Percentiles rank a stretch among this genome's conserved stretches.
These are phyloP conservation scores for Flaveria sonorensis DNA, from an alignment of 129 eudicot genomes.

Conservation along the genomic window DNA sequence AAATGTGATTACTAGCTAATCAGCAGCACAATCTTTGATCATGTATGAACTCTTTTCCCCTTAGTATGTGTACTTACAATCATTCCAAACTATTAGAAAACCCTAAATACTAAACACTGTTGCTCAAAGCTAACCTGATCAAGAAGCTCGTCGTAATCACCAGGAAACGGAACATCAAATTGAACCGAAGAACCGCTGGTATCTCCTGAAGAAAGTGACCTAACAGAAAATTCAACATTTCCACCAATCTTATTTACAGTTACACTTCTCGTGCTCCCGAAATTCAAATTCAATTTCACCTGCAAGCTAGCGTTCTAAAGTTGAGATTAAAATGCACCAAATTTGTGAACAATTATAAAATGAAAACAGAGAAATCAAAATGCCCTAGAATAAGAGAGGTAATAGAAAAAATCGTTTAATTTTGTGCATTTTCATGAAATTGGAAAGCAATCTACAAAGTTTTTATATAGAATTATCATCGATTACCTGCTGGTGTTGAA, in stretches of 20 bases:
- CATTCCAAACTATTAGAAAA: not conserved
- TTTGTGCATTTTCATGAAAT: not conserved
- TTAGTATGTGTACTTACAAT: too few relatives aligned
- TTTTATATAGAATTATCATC: too few relatives aligned
- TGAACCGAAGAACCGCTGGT: constrained; percentile 44
- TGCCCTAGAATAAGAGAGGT: not conserved
- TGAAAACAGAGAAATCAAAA: not conserved
- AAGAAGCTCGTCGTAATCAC: constrained; percentile 65
- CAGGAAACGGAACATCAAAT: constrained; percentile 69
- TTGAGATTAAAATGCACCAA: not conserved
- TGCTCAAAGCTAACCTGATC: constrained; percentile 49
- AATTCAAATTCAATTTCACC: constrained; percentile 26
- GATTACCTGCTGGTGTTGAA: constrained; percentile 35
- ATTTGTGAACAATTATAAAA: not conserved
- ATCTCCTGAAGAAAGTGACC: constrained; percentile 50
- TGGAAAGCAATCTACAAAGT: not conserved
- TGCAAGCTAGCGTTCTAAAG: constrained; percentile 32
- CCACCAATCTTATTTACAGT: constrained; percentile 17
- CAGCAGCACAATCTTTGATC: too few relatives aligned
- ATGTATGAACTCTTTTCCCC: too few relatives aligned
- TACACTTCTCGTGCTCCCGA: constrained; percentile 12
- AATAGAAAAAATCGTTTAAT: not conserved
- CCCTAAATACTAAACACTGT: not conserved
- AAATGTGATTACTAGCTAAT: too few relatives aligned
- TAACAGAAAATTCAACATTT: constrained; percentile 32